Conservation (phyloP, 208 protist genomes). For the Willaertia magna region DNA sequence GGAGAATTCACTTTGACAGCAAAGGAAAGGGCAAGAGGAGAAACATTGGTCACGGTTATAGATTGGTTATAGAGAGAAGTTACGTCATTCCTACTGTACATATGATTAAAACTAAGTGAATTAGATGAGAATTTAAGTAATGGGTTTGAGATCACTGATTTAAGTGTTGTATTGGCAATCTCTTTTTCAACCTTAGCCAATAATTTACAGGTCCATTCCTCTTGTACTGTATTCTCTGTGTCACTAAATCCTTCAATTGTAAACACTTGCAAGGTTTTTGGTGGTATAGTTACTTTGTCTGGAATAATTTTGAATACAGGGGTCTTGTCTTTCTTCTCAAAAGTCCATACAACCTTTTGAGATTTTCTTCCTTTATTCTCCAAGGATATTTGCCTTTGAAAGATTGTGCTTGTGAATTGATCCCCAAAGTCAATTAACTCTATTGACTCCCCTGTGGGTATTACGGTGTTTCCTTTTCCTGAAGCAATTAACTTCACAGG, state of each 20-base stretch:
- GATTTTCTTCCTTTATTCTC: conserved; percentile 67
- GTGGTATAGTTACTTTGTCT: conserved; percentile 52
- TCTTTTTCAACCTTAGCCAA: not conserved
- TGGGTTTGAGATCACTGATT: conserved; percentile 62
- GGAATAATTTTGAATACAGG: conserved; percentile 60
- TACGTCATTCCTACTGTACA: conserved; percentile 29
- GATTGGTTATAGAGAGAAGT: conserved; percentile 36
- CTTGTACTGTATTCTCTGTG: conserved; percentile 37
- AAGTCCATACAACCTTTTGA: conserved; percentile 72
- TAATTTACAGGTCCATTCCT: not conserved
- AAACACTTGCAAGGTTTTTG: conserved; percentile 43
- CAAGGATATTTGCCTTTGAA: conserved; percentile 46
- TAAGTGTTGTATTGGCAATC: conserved; percentile 51
- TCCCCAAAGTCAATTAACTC: conserved; percentile 65
- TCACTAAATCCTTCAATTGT: conserved; percentile 41
- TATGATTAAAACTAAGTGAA: conserved; percentile 62
- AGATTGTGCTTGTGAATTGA: conserved; percentile 58
- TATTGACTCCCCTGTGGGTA: conserved; percentile 33
- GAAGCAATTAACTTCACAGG: conserved; percentile 50
- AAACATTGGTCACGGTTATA: conserved; percentile 69
- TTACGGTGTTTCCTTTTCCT: conserved; percentile 74
- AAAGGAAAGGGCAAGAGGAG: conserved; percentile 54
- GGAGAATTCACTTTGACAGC: conserved; percentile 46
- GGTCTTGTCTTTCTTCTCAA: conserved; percentile 39
- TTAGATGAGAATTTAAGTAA: conserved; percentile 56